Evolutionary conservation across 805 yeast genomes (phyloP).

Genomic region (Kazachstania martiniae): DNA sequence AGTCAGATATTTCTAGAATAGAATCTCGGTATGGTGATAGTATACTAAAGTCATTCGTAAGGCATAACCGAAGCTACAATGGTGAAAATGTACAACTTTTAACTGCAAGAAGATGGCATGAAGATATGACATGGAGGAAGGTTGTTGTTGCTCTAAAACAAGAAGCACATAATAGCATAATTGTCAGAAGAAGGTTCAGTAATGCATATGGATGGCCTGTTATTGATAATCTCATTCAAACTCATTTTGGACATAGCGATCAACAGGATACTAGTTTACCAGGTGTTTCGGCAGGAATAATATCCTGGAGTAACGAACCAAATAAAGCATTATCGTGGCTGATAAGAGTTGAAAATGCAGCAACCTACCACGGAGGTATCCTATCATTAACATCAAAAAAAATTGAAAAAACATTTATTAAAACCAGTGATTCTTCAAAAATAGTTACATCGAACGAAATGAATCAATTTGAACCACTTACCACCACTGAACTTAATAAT

Average conservation of each 20-base stretch:
- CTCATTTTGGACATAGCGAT: constrained; percentile 38
- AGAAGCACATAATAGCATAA: constrained; percentile 90
- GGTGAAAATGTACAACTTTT: constrained; percentile 68
- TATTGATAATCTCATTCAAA: constrained; percentile 49
- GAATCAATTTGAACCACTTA: neutral
- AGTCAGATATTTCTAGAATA: constrained; percentile 26
- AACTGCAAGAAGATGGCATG: constrained; percentile 84
- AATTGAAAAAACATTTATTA: constrained; percentile 58
- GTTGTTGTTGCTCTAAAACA: constrained; percentile 78
- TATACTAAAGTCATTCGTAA: constrained; percentile 8
- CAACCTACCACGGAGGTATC: constrained; percentile 1
- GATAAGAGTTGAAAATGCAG: constrained; percentile 3
- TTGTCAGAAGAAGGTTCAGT: constrained; percentile 79
- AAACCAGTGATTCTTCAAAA: constrained; percentile 13
- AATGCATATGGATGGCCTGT: constrained; percentile 85
- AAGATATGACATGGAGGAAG: constrained; percentile 78
- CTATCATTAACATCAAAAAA: constrained; percentile 1
- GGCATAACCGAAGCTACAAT: constrained; percentile 42
- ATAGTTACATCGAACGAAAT: neutral
- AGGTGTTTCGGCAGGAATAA: neutral
- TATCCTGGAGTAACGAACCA: constrained; percentile 2
- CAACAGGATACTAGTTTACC: constrained; percentile 9
- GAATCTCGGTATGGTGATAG: constrained; percentile 15
- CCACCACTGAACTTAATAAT: too few relatives aligned
- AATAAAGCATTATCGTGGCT: constrained; percentile 5